These are phyloP conservation scores for Trichocladium antarcticum DNA, from an alignment of 495 filamentous ascomycete species.

Conservation along the genomic window DNA sequence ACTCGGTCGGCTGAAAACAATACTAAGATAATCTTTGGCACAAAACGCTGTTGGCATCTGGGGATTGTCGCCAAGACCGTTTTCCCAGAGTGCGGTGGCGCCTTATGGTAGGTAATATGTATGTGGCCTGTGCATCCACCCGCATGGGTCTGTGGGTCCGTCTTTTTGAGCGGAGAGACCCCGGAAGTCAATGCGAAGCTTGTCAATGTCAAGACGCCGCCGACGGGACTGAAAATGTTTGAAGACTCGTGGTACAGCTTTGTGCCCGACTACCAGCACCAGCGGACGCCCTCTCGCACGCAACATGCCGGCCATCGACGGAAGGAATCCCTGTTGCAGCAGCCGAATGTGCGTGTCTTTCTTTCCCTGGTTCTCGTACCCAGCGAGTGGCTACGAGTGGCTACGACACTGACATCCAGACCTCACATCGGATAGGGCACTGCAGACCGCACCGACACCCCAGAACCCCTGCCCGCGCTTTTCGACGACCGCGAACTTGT, in stretches of 20 bases:
- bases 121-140: too few relatives aligned
- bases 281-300: slow-evolving; percentile 21
- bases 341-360: slow-evolving; percentile 46
- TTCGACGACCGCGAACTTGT: slow-evolving; percentile 40
- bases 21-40: too few relatives aligned
- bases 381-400: too few relatives aligned
- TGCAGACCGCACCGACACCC: slow-evolving; percentile 28
- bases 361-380: not conserved
- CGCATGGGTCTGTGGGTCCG: too few relatives aligned
- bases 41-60: too few relatives aligned
- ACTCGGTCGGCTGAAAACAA: too few relatives aligned
- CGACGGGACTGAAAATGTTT: slow-evolving; percentile 42
- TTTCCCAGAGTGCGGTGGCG: too few relatives aligned
- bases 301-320: slow-evolving; percentile 43
- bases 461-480: slow-evolving; percentile 34
- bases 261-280: slow-evolving; percentile 43
- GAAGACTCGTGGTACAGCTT: slow-evolving; percentile 66
- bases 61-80: too few relatives aligned
- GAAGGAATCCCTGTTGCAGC: slow-evolving; percentile 54
- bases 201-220: too few relatives aligned
- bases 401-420: slow-evolving; percentile 4
- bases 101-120: too few relatives aligned
- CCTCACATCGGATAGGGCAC: slow-evolving; percentile 19
- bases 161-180: too few relatives aligned
- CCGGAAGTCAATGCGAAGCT: too few relatives aligned